These are phyloP conservation scores for Trichoderma gracile DNA, from an alignment of 2,329 filamentous ascomycete genomes.

Conservation along the genomic window DNA sequence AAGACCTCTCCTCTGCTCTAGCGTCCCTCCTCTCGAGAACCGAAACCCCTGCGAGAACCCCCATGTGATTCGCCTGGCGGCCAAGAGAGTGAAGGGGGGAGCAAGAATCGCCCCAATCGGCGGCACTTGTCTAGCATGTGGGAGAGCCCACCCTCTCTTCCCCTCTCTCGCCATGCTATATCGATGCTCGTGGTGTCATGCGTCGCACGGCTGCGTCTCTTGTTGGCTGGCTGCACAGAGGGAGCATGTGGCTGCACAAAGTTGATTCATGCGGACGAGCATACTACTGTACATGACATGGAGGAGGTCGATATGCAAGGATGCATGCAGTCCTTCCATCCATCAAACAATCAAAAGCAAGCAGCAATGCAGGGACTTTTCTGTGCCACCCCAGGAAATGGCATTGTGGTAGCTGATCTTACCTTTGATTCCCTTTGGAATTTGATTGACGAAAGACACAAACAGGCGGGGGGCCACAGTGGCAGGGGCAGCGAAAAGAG, in stretches of 20 bases:
- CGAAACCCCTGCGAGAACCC: not conserved
- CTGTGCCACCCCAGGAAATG: slow-evolving; percentile 14
- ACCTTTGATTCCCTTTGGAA: not conserved
- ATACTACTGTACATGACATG: not conserved
- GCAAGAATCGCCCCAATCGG: slow-evolving; percentile 15
- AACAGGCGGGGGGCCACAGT: not conserved
- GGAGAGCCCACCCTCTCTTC: slow-evolving; percentile 24
- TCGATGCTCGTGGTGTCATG: slow-evolving; percentile 29
- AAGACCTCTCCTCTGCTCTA: not conserved
- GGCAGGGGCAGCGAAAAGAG: not conserved
- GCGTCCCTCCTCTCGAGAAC: not conserved
- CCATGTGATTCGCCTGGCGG: slow-evolving; percentile 4
- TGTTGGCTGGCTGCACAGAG: slow-evolving; percentile 7
- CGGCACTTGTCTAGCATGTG: slow-evolving; percentile 25
- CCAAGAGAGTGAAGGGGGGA: not conserved
- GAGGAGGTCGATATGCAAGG: too few relatives aligned
- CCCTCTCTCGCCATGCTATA: not conserved
- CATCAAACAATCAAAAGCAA: slow-evolving; percentile 1
- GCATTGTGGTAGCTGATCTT: slow-evolving; percentile 13
- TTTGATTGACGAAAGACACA: not conserved
- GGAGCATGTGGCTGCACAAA: not conserved
- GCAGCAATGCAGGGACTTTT: slow-evolving; percentile 18
- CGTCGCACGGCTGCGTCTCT: slow-evolving; percentile 24
- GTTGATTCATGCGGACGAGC: not conserved
- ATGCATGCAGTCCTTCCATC: not conserved